These are phyloP conservation scores for Kazachstania taianensis DNA, from an alignment of 805 yeast species.

Conservation along the genomic window DNA sequence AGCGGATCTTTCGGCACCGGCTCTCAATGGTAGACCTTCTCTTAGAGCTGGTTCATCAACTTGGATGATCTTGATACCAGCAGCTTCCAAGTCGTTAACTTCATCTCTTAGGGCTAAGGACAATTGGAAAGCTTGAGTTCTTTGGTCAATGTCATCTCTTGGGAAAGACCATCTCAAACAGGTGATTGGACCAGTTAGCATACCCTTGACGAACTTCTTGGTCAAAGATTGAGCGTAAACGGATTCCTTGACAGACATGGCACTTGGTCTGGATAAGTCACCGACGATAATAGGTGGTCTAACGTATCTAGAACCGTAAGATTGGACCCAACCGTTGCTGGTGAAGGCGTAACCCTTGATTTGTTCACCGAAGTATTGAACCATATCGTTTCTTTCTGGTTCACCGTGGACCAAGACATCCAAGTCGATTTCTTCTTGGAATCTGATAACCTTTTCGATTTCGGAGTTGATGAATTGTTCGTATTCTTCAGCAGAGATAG, in stretches of 20 bases:
- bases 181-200: constrained; percentile 99
- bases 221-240: constrained; percentile 97
- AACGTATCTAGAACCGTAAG: constrained; percentile 99
- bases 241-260: constrained; percentile 98
- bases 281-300: constrained; percentile 99
- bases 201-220: constrained; percentile 96
- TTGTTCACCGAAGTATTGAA: constrained; percentile 99
- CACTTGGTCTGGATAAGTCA: constrained; percentile 96
- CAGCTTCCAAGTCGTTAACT: constrained; percentile 95
- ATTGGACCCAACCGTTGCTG: constrained; percentile 99
- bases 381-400: constrained; percentile 99
- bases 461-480: constrained; percentile 94
- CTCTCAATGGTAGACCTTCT: constrained; percentile 99
- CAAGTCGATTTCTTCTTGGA: constrained; percentile 98
- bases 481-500: constrained; percentile 88
- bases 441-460: constrained; percentile 89
- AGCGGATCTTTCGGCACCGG: constrained; percentile 91
- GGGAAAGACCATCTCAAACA: constrained; percentile 99
- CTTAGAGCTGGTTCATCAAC: constrained; percentile 99
- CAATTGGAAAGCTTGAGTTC: constrained; percentile 91
- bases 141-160: constrained; percentile 92
- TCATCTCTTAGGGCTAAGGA: constrained; percentile 97
- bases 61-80: constrained; percentile 96
- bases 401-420: constrained; percentile 99
- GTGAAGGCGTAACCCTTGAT: constrained; percentile 97